Evolutionary conservation across 2,329 filamentous ascomycete species (phyloP).

Genomic region (Xylaria digitata): DNA sequence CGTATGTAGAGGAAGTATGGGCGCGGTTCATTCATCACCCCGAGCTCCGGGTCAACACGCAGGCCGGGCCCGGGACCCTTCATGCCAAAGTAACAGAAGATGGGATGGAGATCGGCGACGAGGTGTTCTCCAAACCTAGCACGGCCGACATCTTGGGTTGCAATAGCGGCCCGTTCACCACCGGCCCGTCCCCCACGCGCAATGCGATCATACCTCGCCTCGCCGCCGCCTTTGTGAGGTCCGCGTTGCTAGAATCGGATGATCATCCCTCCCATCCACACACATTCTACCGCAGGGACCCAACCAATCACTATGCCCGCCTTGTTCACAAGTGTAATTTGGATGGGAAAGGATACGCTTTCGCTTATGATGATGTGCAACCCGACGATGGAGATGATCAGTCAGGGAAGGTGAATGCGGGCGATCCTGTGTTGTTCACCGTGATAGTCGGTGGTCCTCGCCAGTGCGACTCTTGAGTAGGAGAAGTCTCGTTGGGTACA

Average conservation of each 20-base stretch:
- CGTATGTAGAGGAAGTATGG: conserved; percentile 58
- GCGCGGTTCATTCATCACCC: conserved; percentile 47
- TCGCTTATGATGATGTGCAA: conserved; percentile 71
- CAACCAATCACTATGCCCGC: conserved; percentile 68
- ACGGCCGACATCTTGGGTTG: conserved; percentile 75
- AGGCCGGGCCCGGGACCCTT: conserved; percentile 67
- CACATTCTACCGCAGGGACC: conserved; percentile 54
- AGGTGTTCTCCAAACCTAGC: conserved; percentile 65
- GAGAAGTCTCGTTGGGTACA: neutral
- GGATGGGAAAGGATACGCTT: conserved; percentile 68
- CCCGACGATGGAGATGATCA: conserved; percentile 63
- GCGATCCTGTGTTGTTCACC: conserved; percentile 60
- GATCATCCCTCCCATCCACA: conserved; percentile 53
- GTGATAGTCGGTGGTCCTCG: conserved; percentile 61
- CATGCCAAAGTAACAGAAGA: conserved; percentile 59
- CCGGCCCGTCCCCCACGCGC: conserved; percentile 53
- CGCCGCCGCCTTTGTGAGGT: conserved; percentile 66
- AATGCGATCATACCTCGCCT: conserved; percentile 60
- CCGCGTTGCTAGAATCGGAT: conserved; percentile 60
- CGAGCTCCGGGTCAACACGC: conserved; percentile 70
- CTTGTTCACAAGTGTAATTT: conserved; percentile 66
- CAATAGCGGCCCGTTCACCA: conserved; percentile 70
- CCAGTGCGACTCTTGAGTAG: neutral
- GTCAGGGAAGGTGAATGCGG: conserved; percentile 66
- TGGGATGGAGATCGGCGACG: conserved; percentile 53